Evolutionary conservation across 768 basidiomycete species (phyloP).

Genomic region (Leccinum obscurum): DNA sequence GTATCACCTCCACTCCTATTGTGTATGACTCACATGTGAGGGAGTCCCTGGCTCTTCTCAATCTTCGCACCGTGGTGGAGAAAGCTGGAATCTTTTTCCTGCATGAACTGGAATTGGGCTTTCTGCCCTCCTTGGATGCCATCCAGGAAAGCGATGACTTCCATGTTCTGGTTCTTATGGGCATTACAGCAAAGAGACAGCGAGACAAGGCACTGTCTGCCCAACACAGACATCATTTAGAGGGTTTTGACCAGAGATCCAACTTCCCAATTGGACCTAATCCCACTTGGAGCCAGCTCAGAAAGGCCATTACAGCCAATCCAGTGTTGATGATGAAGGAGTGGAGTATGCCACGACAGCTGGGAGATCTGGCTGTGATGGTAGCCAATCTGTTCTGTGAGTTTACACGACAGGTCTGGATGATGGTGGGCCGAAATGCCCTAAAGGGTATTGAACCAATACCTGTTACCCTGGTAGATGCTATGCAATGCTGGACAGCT

Average conservation of each 20-base stretch:
- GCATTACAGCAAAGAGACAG: not conserved
- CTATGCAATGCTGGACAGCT: conserved; percentile 10
- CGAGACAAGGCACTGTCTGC: not conserved
- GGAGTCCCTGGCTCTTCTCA: no score
- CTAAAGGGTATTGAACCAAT: conserved; percentile 2
- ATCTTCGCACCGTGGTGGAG: no score
- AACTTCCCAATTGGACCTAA: conserved; percentile 4
- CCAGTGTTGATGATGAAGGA: conserved; percentile 5
- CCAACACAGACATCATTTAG: not conserved
- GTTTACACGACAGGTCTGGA: not conserved
- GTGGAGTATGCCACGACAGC: not conserved
- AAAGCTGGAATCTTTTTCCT: no score
- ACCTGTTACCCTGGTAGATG: conserved; percentile 3
- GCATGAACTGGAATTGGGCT: not conserved
- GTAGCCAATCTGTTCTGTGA: not conserved
- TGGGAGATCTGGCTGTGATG: not conserved
- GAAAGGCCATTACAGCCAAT: not conserved
- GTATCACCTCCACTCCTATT: no score
- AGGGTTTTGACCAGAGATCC: not conserved
- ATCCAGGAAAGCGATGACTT: not conserved
- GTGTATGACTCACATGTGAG: no score
- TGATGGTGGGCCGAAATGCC: not conserved
- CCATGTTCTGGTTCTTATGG: not conserved
- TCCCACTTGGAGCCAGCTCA: conserved; percentile 7
- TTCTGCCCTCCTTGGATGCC: not conserved